Percentiles rank a stretch among this genome's conserved stretches.
phyloP scores from a whole-genome alignment of 1,284 basidiomycete genomes.

The Flammula alnicola region DNA sequence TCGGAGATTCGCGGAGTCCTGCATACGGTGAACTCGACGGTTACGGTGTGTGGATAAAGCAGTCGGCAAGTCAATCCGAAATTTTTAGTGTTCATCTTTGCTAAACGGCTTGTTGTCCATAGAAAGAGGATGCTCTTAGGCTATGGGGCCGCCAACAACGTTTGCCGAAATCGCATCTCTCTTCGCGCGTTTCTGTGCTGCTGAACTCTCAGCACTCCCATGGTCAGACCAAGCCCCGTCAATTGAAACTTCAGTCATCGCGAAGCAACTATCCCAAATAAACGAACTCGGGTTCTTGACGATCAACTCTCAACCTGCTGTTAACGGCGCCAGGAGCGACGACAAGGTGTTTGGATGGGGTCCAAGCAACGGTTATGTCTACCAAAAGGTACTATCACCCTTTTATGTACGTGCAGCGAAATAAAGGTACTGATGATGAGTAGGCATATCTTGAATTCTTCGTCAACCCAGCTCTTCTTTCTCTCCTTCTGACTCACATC shows the following conservation, averaged over 20 bases:
- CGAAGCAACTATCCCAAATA: slow-evolving; percentile 79
- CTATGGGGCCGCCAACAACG: slow-evolving; percentile 84
- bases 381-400: slow-evolving; percentile 81
- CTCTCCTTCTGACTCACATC: slow-evolving; percentile 81
- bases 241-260: slow-evolving; percentile 86
- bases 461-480: slow-evolving; percentile 76
- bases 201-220: slow-evolving; percentile 78
- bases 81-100: slow-evolving; percentile 5
- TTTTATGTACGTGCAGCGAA: neutral
- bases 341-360: slow-evolving; percentile 95
- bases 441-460: slow-evolving; percentile 99
- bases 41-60: slow-evolving; percentile 87
- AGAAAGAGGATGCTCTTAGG: slow-evolving; percentile 84
- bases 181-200: slow-evolving; percentile 83
- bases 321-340: slow-evolving; percentile 88
- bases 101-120: slow-evolving; percentile 12
- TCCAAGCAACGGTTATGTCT: slow-evolving; percentile 92
- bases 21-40: slow-evolving; percentile 98
- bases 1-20: slow-evolving; percentile 95
- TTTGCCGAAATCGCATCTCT: slow-evolving; percentile 71
- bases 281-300: slow-evolving; percentile 94
- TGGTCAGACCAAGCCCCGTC: slow-evolving; percentile 95
- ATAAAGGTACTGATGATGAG: neutral
- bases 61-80: slow-evolving; percentile 58
- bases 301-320: slow-evolving; percentile 98